Evolutionary conservation across 1,139 yeast species (phyloP), one percentile per base, ranked within the genome.

Genomic region (Lodderomyces oxycetoniae): DNA sequence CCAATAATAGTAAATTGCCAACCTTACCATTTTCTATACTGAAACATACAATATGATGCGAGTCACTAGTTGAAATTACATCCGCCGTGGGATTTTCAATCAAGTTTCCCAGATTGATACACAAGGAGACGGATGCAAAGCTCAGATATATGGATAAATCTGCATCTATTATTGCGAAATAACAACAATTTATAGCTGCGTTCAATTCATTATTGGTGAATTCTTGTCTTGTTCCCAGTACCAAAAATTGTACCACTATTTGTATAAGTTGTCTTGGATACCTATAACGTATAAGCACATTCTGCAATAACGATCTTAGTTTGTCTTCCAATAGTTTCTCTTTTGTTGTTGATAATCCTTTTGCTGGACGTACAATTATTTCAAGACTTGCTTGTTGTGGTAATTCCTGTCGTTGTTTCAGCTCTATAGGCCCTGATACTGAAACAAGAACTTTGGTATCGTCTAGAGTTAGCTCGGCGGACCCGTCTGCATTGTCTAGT

Each of bases 391-490:
- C 81, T 32, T 71, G 68, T 16, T 84, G 81, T 5, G 97, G 95
- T 27, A 81, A 59, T 54, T 91, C 98, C 53, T 88, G 95, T 47
- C 93, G 73, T 13, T 75, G 59, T 55, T 82, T 83, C 8, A 89
- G 85, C 50, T 89, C 97, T 31, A 89, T 72, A 1, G 98, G 98
- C 0, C 98, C 98, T 1, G 89, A 74, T 1, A 89, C 89, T 0
- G 95, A 78, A 28, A 82, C 77, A 3, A 87, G 57, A 5, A 84
- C 78, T 43, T 75, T 74, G 16, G 59, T 52, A 4, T 37, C 43
- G 4, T 42, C 37, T 22, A 41, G 23, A 10, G 29, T 30, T 43
- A 82, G 63, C 32, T 73, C 74, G 0, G 93, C 79, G 2, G 95
- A 85, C 2, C 96, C 96, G 54, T 86, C 95, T 1, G 79, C 89